Conservation (phyloP, 768 basidiomycete species). For the Phylloporus sp. region DNA sequence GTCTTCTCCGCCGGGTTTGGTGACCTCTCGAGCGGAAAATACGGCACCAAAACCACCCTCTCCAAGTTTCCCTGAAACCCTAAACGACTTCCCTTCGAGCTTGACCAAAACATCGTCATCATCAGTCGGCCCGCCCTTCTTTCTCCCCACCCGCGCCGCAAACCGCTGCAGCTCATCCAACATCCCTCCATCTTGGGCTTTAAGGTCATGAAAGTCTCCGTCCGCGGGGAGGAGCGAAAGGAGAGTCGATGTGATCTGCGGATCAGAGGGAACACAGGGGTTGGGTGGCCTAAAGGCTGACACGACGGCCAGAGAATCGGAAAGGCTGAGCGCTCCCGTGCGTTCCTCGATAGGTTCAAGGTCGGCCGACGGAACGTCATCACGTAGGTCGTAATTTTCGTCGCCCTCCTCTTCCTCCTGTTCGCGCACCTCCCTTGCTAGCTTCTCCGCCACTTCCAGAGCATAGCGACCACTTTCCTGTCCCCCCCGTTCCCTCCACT, state of each 20-base stretch:
- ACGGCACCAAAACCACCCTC: conserved; percentile 97
- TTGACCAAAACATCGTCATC: conserved; percentile 47
- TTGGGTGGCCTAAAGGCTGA: conserved; percentile 72
- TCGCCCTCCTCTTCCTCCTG: conserved; percentile 21
- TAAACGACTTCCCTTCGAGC: conserved; percentile 61
- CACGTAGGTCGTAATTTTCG: conserved; percentile 5
- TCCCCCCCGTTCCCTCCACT: conserved; percentile 19
- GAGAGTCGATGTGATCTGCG: conserved; percentile 54
- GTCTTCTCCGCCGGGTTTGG: conserved; percentile 37
- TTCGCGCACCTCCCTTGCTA: conserved; percentile 46
- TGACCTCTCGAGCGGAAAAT: conserved; percentile 69
- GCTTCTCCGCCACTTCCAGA: conserved; percentile 48
- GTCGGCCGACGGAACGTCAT: conserved; percentile 3
- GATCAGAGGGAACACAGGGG: conserved; percentile 84
- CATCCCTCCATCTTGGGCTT: conserved; percentile 47
- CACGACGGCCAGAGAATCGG: conserved; percentile 56
- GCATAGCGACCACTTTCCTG: conserved; percentile 40
- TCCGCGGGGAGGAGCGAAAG: conserved; percentile 62
- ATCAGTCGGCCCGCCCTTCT: conserved; percentile 32
- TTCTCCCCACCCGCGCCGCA: conserved; percentile 41
- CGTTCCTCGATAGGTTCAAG: conserved; percentile 47
- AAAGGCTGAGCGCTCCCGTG: conserved; percentile 59
- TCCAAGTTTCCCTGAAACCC: conserved; percentile 81
- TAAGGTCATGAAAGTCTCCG: conserved; percentile 55
- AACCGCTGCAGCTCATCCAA: conserved; percentile 73